Conservation (phyloP, 495 filamentous ascomycete species). For the Cryomyces minteri region DNA sequence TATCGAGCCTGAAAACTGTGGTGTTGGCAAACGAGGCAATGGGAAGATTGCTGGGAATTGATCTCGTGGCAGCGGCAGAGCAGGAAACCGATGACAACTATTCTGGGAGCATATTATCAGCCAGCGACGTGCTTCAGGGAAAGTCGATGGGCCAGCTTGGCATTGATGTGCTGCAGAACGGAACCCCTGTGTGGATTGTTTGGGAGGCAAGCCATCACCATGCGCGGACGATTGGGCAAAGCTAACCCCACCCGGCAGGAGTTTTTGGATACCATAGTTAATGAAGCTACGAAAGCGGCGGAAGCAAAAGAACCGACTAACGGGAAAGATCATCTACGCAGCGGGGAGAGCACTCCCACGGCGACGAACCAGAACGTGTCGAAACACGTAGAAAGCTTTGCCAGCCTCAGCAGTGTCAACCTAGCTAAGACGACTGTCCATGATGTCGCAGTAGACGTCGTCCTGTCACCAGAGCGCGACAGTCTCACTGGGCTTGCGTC, state of each 20-base stretch:
- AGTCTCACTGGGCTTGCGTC: conserved; percentile 14
- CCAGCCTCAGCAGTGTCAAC: conserved; percentile 5
- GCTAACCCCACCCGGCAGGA: neutral
- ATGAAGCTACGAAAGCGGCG: neutral
- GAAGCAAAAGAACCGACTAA: neutral
- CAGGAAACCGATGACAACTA: conserved; percentile 4
- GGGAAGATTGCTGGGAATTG: conserved; percentile 38
- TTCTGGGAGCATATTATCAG: conserved; percentile 4
- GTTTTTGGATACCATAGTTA: too few species aligned
- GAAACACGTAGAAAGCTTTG: too few species aligned
- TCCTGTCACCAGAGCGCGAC: conserved; percentile 19
- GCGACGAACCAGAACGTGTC: neutral
- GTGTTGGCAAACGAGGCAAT: conserved; percentile 55
- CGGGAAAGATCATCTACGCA: too few species aligned
- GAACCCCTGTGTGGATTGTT: conserved; percentile 20
- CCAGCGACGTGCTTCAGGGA: conserved; percentile 31
- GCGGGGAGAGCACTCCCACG: neutral
- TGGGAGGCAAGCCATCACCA: conserved; percentile 18
- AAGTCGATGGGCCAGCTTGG: conserved; percentile 39
- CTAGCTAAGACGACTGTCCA: conserved; percentile 15
- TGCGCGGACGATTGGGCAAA: neutral
- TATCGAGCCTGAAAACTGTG: conserved; percentile 42
- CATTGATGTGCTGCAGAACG: conserved; percentile 41
- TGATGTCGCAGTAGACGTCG: conserved; percentile 36
- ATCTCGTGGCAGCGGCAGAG: conserved; percentile 2